A percentile compares a stretch with the other conserved stretches of the same genome.
These are phyloP conservation scores for Calonectria crousiana DNA, from an alignment of 2,329 filamentous ascomycete species.

Conservation along the genomic window DNA sequence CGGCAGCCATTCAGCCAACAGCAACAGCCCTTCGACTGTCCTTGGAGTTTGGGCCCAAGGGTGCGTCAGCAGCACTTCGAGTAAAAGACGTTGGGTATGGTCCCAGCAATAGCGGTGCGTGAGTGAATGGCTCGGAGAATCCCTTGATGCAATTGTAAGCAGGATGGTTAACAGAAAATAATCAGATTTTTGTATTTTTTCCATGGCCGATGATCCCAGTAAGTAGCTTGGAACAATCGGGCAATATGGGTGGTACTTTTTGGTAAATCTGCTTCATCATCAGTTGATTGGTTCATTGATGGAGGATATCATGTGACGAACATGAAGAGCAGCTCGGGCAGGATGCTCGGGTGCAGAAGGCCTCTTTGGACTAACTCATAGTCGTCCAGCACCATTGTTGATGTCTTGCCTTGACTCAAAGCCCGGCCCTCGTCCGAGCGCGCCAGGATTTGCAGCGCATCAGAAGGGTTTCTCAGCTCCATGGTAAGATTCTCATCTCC, in stretches of 20 bases:
- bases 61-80: slow-evolving; percentile 24
- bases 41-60: slow-evolving; percentile 26
- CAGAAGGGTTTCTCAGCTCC: slow-evolving; percentile 31
- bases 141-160: background rate
- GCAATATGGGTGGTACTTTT: slow-evolving; percentile 2
- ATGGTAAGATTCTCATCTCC: slow-evolving; percentile 11
- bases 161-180: background rate
- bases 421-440: slow-evolving; percentile 1
- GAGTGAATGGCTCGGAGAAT: slow-evolving; percentile 10
- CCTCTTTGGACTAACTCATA: slow-evolving; percentile 7
- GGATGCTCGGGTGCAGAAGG: background rate
- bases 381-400: background rate
- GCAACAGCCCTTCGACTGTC: slow-evolving; percentile 26
- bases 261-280: background rate
- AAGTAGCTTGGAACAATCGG: background rate
- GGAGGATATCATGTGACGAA: background rate
- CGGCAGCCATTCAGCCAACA: slow-evolving; percentile 31
- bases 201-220: background rate
- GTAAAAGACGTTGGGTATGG: slow-evolving; percentile 25
- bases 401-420: background rate
- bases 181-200: slow-evolving; percentile 4
- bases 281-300: background rate
- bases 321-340: slow-evolving; percentile 1
- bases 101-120: slow-evolving; percentile 30
- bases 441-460: slow-evolving; percentile 30